A percentile compares a stretch with the other conserved stretches of the same genome.
Evolutionary conservation across 768 basidiomycete genomes (phyloP).

Genomic region (Wakefieldia striispora): DNA sequence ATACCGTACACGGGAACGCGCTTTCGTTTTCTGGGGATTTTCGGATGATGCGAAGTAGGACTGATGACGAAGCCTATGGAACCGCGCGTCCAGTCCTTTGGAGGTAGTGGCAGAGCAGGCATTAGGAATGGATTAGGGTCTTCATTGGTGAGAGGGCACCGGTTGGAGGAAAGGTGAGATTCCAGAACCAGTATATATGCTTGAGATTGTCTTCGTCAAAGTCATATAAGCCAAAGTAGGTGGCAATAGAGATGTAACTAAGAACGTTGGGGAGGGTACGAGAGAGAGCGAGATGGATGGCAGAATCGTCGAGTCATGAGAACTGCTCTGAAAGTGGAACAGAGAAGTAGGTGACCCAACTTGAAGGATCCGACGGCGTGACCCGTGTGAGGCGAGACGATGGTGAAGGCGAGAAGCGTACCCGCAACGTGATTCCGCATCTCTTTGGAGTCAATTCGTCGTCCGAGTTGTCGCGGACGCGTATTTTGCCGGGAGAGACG

Average conservation of each 20-base stretch:
- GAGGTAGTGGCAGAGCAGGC: constrained; percentile 34
- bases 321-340: constrained; percentile 58
- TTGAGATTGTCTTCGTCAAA: constrained; percentile 69
- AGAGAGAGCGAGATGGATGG: constrained; percentile 78
- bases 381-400: constrained; percentile 34
- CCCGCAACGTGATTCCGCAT: constrained; percentile 54
- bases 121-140: constrained; percentile 75
- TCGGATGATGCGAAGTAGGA: constrained; percentile 69
- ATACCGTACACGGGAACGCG: constrained; percentile 83
- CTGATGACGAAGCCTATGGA: constrained; percentile 77
- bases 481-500: too few relatives aligned
- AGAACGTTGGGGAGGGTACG: constrained; percentile 76
- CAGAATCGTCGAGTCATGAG: constrained; percentile 56
- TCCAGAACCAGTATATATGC: constrained; percentile 85
- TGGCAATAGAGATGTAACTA: constrained; percentile 68
- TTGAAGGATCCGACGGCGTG: too few relatives aligned
- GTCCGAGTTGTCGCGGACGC: constrained; percentile 47
- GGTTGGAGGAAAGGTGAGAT: constrained; percentile 44
- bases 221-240: constrained; percentile 66
- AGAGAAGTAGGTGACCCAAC: too few relatives aligned
- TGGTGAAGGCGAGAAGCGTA: constrained; percentile 24
- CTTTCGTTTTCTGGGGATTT: constrained; percentile 54
- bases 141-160: constrained; percentile 30
- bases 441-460: constrained; percentile 67
- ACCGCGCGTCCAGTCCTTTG: constrained; percentile 75